Conservation (phyloP, 805 yeast genomes). For the Ogataea naganishii region DNA sequence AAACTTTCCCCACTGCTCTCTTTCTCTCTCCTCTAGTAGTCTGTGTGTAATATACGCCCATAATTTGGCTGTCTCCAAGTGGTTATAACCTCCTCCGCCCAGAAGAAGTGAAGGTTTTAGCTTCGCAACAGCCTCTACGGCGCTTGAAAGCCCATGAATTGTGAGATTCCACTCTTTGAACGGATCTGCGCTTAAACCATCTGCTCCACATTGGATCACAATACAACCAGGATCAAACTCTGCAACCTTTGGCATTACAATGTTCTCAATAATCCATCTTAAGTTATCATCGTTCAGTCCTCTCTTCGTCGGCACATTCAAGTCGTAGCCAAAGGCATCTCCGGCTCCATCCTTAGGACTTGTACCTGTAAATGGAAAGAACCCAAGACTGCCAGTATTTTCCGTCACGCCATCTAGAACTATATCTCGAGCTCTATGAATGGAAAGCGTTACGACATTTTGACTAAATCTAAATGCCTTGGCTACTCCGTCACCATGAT, state of each 20-base stretch:
- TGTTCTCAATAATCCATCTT: constrained; percentile 24
- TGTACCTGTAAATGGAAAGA: constrained; percentile 66
- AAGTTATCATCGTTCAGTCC: constrained; percentile 46
- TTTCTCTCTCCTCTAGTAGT: constrained; percentile 12
- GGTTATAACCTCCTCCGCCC: constrained; percentile 78
- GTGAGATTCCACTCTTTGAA: constrained; percentile 65
- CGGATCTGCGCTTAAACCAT: constrained; percentile 57
- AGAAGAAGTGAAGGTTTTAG: constrained; percentile 36
- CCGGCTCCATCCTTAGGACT: constrained; percentile 28
- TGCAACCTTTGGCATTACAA: constrained; percentile 33
- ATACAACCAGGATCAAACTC: constrained; percentile 39
- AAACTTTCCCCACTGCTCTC: constrained; percentile 21
- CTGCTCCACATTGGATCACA: constrained; percentile 66
- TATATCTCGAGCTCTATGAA: constrained; percentile 53
- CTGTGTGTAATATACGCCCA: constrained; percentile 39
- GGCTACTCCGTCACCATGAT: constrained; percentile 79
- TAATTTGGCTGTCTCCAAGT: constrained; percentile 49
- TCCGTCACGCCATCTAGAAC: too few species aligned
- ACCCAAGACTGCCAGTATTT: too few species aligned
- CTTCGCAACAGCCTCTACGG: constrained; percentile 22
- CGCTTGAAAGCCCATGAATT: constrained; percentile 35
- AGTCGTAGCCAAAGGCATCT: constrained; percentile 26
- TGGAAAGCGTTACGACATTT: constrained; percentile 50
- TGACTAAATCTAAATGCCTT: constrained; percentile 48
- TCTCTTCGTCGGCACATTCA: constrained; percentile 48